A percentile compares a stretch with the other conserved stretches of the same genome.
These are phyloP conservation scores for Saururus chinensis DNA, from an alignment of 164 flowering plant genomes.

Conservation along the genomic window DNA sequence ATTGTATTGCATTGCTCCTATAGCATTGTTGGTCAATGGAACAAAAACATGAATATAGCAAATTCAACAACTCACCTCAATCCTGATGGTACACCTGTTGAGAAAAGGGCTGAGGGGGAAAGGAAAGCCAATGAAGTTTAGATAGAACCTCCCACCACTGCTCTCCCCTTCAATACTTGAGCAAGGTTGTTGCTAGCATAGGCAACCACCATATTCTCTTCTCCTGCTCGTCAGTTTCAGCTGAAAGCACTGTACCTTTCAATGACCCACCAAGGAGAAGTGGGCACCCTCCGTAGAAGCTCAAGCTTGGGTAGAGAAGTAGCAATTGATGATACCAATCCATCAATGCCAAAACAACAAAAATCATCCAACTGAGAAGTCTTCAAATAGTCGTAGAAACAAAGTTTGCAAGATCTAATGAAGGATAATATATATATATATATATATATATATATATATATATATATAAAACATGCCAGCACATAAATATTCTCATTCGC, in stretches of 20 bases:
- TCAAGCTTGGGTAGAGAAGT: conserved; percentile 37
- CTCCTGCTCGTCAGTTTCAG: conserved; percentile 22
- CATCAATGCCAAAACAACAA: too few species aligned
- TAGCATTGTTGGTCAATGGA: background rate
- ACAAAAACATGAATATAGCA: background rate
- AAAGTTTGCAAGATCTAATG: too few species aligned
- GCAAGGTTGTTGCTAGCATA: conserved; percentile 21
- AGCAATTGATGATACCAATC: background rate
- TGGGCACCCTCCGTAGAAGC: conserved; percentile 16
- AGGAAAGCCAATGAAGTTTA: conserved; percentile 92
- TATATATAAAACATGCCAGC: too few species aligned
- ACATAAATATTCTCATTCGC: too few species aligned
- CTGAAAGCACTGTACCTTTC: conserved; percentile 27
- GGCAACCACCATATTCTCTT: conserved; percentile 43
- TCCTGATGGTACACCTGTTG: conserved; percentile 73
- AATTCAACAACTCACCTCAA: conserved; percentile 46
- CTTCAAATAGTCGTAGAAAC: too few species aligned
- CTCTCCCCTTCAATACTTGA: conserved; percentile 5
- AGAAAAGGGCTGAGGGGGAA: conserved; percentile 97
- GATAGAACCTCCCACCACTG: conserved; percentile 54
- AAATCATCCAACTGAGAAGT: too few species aligned
- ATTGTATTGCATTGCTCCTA: too few species aligned
- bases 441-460: too few species aligned
- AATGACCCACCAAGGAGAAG: conserved; percentile 28
- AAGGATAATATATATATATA: too few species aligned